Evolutionary conservation across 164 flowering plant genomes (phyloP).

Genomic region (Stephania japonica): DNA sequence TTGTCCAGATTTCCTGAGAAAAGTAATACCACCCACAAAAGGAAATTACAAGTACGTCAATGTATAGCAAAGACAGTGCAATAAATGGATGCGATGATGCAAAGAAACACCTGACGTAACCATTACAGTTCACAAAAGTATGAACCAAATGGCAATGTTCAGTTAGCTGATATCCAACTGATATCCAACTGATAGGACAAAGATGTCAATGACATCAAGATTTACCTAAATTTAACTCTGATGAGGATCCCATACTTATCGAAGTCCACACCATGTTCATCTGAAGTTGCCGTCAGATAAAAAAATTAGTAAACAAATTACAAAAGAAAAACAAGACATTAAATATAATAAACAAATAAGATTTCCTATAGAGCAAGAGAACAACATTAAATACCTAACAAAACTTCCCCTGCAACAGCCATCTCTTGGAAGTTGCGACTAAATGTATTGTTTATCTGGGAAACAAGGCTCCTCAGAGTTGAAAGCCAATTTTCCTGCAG

Average conservation of each 20-base stretch:
- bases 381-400: conserved; percentile 42
- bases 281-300: conserved; percentile 28
- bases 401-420: conserved; percentile 99
- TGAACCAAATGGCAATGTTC: neutral
- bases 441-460: conserved; percentile 78
- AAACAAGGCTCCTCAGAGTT: conserved; percentile 71
- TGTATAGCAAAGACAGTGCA: too few relatives aligned
- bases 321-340: conserved; percentile 6
- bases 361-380: neutral
- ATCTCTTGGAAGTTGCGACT: conserved; percentile 85
- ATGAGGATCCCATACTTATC: conserved; percentile 85
- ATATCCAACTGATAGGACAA: neutral
- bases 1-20: conserved; percentile 73
- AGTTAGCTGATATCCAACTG: neutral
- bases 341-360: neutral
- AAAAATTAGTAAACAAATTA: too few relatives aligned
- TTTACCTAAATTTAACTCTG: conserved; percentile 94
- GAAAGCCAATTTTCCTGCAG: conserved; percentile 86
- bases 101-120: too few relatives aligned
- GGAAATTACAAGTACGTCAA: too few relatives aligned
- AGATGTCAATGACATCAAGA: conserved; percentile 5
- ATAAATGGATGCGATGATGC: too few relatives aligned
- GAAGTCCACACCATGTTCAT: conserved; percentile 81
- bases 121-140: neutral
- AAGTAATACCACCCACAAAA: neutral